Base-by-base conservation (phyloP, 352 stramenopile genomes). In the Phytophthora syringae region DNA sequence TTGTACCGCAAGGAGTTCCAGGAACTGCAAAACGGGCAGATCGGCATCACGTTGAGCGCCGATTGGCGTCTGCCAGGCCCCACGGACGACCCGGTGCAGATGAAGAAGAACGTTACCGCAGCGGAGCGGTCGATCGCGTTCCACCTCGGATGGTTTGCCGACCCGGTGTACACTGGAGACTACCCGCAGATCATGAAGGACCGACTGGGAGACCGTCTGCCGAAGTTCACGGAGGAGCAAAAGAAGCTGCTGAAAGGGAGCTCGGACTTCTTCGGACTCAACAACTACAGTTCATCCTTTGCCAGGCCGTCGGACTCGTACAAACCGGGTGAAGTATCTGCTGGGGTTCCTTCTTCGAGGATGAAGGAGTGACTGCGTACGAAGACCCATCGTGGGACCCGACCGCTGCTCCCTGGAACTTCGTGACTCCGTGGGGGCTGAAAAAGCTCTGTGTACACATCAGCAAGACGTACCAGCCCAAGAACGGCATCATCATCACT, bases 261-360 rank as follows among this genome's bases (percentile, higher is more conserved):
- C 43, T 79, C 66, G 32, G 96, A 99, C 60, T 98, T 98, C 78
- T 92, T 99, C 42, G 95, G 92, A 0, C 70, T 99, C 4, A 99
- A 98, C 80, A 91, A 98, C 70, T 99, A 99, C 77, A 86, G 79
- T 44, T 88, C 86, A 10, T 63, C 68, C 22, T 81, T 79, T 49
- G 57, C 70, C 10, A 77, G 70, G 59, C 72, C 78, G 10, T 82
- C 77, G 9, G 45, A 82, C 9, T 73, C 48, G 36, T 88, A 77
- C 50, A 55, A 66, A 12, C 63, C 53, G 0, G 67, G 72, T 22
- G 52, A 67, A 39, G 4, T 50, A 2, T 44, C 57, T 1, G 48
- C 66, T 18, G 69, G 54, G 52, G 69, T 32, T 70, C 67, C 43
- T 76, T 76, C 59, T 57, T 75, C 59, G 56, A 68, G 21, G 80